These are phyloP conservation scores for Diutina sp. DNA, from an alignment of 1,139 yeast species.

Conservation along the genomic window DNA sequence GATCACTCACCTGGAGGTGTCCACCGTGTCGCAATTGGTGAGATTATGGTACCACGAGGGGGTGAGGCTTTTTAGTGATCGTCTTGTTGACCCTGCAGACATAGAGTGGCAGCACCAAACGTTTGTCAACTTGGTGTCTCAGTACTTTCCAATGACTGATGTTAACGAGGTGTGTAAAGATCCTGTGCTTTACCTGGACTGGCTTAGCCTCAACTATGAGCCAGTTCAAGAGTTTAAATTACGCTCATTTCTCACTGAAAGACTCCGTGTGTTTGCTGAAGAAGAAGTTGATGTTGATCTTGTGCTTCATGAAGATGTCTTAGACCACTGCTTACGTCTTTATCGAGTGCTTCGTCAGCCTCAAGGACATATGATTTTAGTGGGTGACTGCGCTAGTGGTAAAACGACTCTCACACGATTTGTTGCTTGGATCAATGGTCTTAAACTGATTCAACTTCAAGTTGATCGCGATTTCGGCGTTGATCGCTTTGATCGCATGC, in stretches of 20 bases:
- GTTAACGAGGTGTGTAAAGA: conserved; percentile 18
- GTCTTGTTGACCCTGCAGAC: conserved; percentile 41
- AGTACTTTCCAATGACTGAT: conserved; percentile 37
- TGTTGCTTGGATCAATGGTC: conserved; percentile 88
- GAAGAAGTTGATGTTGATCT: conserved; percentile 56
- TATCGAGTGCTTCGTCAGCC: conserved; percentile 77
- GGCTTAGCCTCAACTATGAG: conserved; percentile 58
- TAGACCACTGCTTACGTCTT: conserved; percentile 66
- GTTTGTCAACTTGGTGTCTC: conserved; percentile 22
- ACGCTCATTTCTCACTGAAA: conserved; percentile 41
- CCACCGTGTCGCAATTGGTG: conserved; percentile 29
- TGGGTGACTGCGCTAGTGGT: conserved; percentile 83
- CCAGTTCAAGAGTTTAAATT: conserved; percentile 38
- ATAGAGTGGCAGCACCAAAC: conserved; percentile 37
- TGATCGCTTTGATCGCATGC: conserved; percentile 52
- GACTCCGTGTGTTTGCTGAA: conserved; percentile 64
- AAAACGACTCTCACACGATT: conserved; percentile 66
- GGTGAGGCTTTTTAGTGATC: conserved; percentile 61
- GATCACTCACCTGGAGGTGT: background rate
- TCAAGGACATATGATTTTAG: conserved; percentile 82
- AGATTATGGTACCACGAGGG: conserved; percentile 81
- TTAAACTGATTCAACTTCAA: conserved; percentile 45
- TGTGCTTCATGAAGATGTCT: conserved; percentile 55
- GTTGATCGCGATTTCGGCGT: conserved; percentile 45
- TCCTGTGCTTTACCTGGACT: conserved; percentile 58